Evolutionary conservation across 768 basidiomycete genomes (phyloP), one percentile per base, ranked within the genome.

Genomic region (Neoboletus magnificus): DNA sequence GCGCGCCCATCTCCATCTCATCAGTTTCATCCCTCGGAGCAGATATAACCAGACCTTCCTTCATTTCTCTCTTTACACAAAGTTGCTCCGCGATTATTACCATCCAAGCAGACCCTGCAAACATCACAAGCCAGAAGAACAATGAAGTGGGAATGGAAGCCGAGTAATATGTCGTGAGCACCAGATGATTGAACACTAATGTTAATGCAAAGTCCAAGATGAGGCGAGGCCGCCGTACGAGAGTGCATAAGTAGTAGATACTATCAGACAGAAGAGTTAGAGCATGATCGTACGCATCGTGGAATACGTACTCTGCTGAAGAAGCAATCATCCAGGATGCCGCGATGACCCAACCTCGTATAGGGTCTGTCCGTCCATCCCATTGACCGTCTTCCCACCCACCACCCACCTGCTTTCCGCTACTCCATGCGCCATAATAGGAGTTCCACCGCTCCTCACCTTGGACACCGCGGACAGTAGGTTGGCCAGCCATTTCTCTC

Each of bases 171-270:
- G 92, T 94, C 51, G 97, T 96, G 57, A 98, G 76, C 52, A 98
- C 87, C 55, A 96, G 76, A 71, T 99, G 97, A 68, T 87, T 91
- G 79, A 96, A 91, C 46, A 91, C 74, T 46, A 98, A 82, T 0
- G 97, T 98, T 56, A 96, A 71, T 10, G 92, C 80, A 73, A 97
- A 97, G 74, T 99, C 97, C 62, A 99, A 86, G 66, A 98, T 89
- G 63, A 96, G 82, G 22, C 96, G 91, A 36, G 97, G 97, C 45
- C 92, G 82, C 45, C 93, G 87, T 69, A 99, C 80, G 66, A 99
- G 79, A 58, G 82, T 79, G 73, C 91, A 98, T 10, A 98, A 78
- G 68, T 87, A 94, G 66, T 87, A 87, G 51, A 96, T 79, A 64
- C 79, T 79, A 58, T 43, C 53, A 42, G 54, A 52, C 48, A 50